Evolutionary conservation across 139 green algal genomes (phyloP).

Genomic region (Astrephomene gubernaculifera): DNA sequence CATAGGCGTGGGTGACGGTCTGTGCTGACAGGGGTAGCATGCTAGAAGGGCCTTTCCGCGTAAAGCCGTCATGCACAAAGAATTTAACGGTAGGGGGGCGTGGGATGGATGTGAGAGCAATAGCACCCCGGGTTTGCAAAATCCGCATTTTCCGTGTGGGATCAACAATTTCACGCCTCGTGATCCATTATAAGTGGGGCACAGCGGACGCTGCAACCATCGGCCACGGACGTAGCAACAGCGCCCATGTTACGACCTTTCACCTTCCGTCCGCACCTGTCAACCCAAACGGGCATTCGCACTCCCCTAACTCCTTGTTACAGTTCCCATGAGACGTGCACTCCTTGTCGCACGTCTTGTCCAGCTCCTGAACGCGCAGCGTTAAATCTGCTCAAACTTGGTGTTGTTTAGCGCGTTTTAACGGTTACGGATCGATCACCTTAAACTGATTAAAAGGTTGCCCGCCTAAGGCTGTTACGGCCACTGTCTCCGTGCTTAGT

Average conservation of each 20-base stretch:
- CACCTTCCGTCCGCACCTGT: not conserved
- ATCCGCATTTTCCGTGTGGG: not conserved
- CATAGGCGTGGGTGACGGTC: too few relatives aligned
- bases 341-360: not conserved
- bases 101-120: too few relatives aligned
- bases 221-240: not conserved
- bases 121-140: too few relatives aligned
- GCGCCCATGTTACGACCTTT: not conserved
- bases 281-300: constrained; percentile 30
- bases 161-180: not conserved
- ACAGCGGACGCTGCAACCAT: not conserved
- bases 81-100: too few relatives aligned
- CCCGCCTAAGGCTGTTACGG: not conserved
- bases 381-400: not conserved
- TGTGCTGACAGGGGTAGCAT: too few relatives aligned
- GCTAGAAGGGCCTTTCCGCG: too few relatives aligned
- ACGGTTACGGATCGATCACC: not conserved
- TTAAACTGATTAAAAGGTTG: constrained; percentile 19
- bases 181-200: not conserved
- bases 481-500: not conserved
- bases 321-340: constrained; percentile 15
- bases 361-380: not conserved
- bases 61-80: too few relatives aligned
- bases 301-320: constrained; percentile 26
- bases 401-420: not conserved